These are phyloP conservation scores for Zygosaccharomyces pseudobailii DNA, from an alignment of 1,139 yeast genomes.

Conservation along the genomic window DNA sequence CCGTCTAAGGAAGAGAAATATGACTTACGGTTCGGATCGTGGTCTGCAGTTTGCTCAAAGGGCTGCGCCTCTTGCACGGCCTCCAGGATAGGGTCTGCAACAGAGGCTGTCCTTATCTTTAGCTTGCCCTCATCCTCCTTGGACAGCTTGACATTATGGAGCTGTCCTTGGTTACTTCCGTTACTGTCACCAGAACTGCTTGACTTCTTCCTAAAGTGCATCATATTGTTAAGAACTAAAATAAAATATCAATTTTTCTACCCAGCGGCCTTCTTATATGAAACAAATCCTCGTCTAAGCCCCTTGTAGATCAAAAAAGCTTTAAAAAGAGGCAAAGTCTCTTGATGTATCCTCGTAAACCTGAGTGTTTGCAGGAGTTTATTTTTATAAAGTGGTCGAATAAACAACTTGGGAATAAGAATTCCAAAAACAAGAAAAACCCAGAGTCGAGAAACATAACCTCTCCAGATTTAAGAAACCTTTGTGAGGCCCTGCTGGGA, in stretches of 20 bases:
- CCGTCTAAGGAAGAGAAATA: conserved; percentile 29
- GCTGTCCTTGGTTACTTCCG: conserved; percentile 19
- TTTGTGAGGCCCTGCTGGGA: background rate
- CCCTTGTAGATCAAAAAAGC: conserved; percentile 1
- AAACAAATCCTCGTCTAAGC: background rate
- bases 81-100: conserved; percentile 82
- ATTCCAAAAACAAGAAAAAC: background rate
- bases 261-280: background rate
- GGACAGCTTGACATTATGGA: conserved; percentile 37
- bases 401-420: background rate
- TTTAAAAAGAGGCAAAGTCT: background rate
- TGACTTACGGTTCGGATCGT: conserved; percentile 30
- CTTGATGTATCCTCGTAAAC: background rate
- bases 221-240: conserved; percentile 15
- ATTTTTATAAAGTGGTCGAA: background rate
- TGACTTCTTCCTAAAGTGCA: conserved; percentile 31
- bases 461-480: background rate
- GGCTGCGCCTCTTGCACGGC: conserved; percentile 97
- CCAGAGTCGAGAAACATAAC: conserved; percentile 1
- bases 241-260: background rate
- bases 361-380: background rate
- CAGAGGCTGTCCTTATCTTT: conserved; percentile 57
- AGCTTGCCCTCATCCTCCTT: conserved; percentile 46
- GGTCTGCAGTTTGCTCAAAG: conserved; percentile 64
- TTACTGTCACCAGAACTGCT: conserved; percentile 19